Percentiles rank a stretch among this genome's conserved stretches.
Evolutionary conservation across 371 early-diverging fungal species (phyloP).

Genomic region (Blakeslea trispora): DNA sequence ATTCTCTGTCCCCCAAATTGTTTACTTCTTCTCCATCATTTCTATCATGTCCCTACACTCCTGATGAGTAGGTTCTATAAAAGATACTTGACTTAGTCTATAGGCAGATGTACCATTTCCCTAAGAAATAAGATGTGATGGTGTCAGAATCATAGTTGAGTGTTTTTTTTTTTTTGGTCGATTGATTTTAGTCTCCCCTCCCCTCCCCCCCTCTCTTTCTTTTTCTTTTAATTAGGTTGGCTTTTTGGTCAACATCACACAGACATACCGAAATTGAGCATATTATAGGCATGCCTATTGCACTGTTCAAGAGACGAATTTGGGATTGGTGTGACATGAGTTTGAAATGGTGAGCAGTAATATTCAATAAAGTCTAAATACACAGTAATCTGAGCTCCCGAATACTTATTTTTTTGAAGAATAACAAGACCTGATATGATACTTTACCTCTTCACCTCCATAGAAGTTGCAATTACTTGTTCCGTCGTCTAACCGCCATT

Average conservation of each 20-base stretch:
- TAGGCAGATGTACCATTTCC: slow-evolving; percentile 20
- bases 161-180: too few relatives aligned
- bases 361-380: slow-evolving; percentile 28
- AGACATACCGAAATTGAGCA: slow-evolving; percentile 41
- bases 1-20: slow-evolving; percentile 17
- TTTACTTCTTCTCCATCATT: slow-evolving; percentile 13
- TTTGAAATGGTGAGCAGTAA: slow-evolving; percentile 35
- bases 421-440: not conserved
- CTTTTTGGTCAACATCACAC: not conserved
- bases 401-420: slow-evolving; percentile 9
- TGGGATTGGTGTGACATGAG: slow-evolving; percentile 36
- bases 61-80: slow-evolving; percentile 23
- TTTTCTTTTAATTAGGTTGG: too few relatives aligned
- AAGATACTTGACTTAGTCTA: slow-evolving; percentile 21
- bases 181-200: too few relatives aligned
- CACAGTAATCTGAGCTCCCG: not conserved
- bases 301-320: slow-evolving; percentile 34
- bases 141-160: too few relatives aligned
- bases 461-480: slow-evolving; percentile 27
- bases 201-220: too few relatives aligned
- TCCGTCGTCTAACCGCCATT: slow-evolving; percentile 46
- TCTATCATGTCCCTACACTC: slow-evolving; percentile 28
- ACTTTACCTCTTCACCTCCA: slow-evolving; percentile 46
- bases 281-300: slow-evolving; percentile 35
- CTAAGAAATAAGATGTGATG: slow-evolving; percentile 6